Base-by-base conservation (phyloP, 2,329 filamentous ascomycete genomes). In the Teratosphaeria destructans region DNA sequence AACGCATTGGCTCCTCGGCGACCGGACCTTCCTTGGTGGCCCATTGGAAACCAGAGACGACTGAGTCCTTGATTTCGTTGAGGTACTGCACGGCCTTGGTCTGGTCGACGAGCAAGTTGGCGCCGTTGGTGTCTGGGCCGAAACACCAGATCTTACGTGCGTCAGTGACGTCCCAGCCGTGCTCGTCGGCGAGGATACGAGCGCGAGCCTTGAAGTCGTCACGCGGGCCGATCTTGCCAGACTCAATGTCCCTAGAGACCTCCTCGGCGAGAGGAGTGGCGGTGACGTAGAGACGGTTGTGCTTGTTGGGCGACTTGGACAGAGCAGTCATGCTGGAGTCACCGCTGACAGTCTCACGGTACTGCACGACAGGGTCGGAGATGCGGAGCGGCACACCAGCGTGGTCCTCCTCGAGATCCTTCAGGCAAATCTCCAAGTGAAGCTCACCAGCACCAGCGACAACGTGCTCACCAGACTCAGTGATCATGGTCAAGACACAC, bases 131-230 rank as follows among this genome's bases (percentile, higher is more conserved):
- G 79, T 99, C 94, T 72, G 94, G 94, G 80, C 94, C 94, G 82
- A 99, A 99, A 78, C 90, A 95, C 94, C 94, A 99, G 79, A 99
- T 99, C 90, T 99, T 99, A 82, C 95, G 91, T 80, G 94, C 94
- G 79, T 99, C 94, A 72, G 94, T 99, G 75, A 99, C 92, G 81
- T 99, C 94, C 94, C 94, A 99, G 77, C 91, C 93, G 83, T 89
- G 89, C 74, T 99, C 93, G 76, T 99, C 94, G 69, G 94, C 94
- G 65, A 99, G 83, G 76, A 95, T 76, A 86, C 94, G 93, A 76
- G 93, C 94, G 83, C 94, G 94, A 71, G 86, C 83, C 89, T 99
- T 99, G 88, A 97, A 90, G 82, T 99, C 94, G 78, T 99, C 94
- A 84, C 93, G 90, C 68, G 94, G 90, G 74, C 80, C 83, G 77